Percentiles rank a stretch among this genome's conserved stretches.
Evolutionary conservation across 768 basidiomycete species (phyloP).

Genomic region (Boletus pseudopeckii): DNA sequence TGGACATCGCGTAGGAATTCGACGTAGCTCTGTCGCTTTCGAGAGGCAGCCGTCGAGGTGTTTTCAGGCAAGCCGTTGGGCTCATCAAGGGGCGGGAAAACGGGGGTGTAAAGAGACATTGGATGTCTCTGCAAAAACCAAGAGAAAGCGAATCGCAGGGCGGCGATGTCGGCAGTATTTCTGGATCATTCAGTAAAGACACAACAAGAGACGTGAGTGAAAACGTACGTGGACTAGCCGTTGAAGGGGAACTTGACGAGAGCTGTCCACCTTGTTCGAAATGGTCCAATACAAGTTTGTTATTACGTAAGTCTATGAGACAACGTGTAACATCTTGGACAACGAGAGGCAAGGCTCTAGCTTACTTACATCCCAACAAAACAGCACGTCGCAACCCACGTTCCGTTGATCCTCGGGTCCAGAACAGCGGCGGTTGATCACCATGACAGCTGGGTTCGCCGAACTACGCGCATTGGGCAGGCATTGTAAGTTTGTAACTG

Average conservation of each 20-base stretch:
- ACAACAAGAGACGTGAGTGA: background rate
- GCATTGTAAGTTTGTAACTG: background rate
- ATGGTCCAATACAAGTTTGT: background rate
- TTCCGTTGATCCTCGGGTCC: slow-evolving; percentile 13
- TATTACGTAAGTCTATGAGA: slow-evolving; percentile 12
- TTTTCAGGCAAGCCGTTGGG: slow-evolving; percentile 1
- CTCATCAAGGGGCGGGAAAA: slow-evolving; percentile 28
- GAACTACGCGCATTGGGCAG: slow-evolving; percentile 16
- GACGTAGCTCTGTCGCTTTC: slow-evolving; percentile 18
- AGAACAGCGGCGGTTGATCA: slow-evolving; percentile 16
- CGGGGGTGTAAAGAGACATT: slow-evolving; percentile 36
- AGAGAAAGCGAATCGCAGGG: background rate
- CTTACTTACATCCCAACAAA: background rate
- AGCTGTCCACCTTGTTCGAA: background rate
- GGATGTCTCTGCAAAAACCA: background rate
- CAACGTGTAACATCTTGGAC: too few relatives aligned
- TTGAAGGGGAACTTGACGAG: background rate
- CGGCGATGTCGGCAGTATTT: background rate
- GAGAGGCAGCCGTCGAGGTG: background rate
- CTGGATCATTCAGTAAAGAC: background rate
- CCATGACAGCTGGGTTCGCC: slow-evolving; percentile 19
- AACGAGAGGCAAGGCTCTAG: background rate
- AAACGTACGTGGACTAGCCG: slow-evolving; percentile 6
- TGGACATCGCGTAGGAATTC: slow-evolving; percentile 32
- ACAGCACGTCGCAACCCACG: background rate